These are phyloP conservation scores for Neurospora sp. DNA, from an alignment of 495 filamentous ascomycete species.

Conservation along the genomic window DNA sequence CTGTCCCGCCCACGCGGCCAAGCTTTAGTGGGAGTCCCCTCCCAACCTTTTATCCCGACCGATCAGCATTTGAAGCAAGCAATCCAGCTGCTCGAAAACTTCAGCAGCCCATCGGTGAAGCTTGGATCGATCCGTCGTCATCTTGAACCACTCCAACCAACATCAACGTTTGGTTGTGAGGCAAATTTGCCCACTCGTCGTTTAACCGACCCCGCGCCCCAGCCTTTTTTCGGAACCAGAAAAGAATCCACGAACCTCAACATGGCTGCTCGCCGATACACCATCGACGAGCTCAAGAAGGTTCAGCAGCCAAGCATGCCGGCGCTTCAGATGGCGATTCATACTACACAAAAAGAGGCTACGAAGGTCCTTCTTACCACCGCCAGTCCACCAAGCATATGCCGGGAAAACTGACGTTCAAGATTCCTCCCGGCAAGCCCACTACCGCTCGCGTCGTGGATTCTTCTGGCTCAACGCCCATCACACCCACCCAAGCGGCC, in stretches of 20 bases:
- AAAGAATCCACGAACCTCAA: neutral
- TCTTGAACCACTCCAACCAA: neutral
- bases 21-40: conserved; percentile 26
- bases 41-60: conserved; percentile 17
- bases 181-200: neutral
- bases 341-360: too few species aligned
- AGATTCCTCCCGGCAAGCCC: neutral
- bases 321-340: neutral
- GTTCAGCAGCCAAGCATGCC: neutral
- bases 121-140: neutral
- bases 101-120: neutral
- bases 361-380: neutral
- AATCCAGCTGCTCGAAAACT: neutral
- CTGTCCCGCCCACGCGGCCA: neutral
- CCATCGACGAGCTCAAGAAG: neutral
- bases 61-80: neutral
- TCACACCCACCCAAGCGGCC: neutral
- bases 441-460: neutral
- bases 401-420: neutral
- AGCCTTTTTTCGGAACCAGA: neutral
- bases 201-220: neutral
- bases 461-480: neutral
- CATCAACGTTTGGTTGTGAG: neutral
- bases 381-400: neutral
- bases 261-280: neutral